Percentiles rank a stretch among this genome's conserved stretches.
Evolutionary conservation across 495 filamentous ascomycete genomes (phyloP).

Genomic region (Haplographium delicatum): DNA sequence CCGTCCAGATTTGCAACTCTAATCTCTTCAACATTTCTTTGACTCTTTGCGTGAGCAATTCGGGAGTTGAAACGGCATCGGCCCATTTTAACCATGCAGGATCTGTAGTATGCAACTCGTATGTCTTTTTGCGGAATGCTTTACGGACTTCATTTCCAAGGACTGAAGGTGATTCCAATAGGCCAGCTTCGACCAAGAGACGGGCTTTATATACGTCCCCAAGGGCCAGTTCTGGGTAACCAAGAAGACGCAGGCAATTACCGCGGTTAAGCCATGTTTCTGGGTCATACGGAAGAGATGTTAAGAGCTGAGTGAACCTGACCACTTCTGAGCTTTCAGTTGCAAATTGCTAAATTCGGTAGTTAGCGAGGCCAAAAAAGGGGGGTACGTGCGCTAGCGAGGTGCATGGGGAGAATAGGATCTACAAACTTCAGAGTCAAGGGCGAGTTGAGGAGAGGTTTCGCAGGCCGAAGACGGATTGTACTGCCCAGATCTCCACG

Average conservation of each 20-base stretch:
- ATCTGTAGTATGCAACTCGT: slow-evolving; percentile 15
- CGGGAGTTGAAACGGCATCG: slow-evolving; percentile 6
- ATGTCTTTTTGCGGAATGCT: slow-evolving; percentile 11
- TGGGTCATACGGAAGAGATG: slow-evolving; percentile 10
- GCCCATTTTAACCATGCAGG: slow-evolving; percentile 13
- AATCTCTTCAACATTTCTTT: slow-evolving; percentile 19
- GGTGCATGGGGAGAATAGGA: background rate
- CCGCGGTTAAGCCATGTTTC: slow-evolving; percentile 17
- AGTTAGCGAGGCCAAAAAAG: slow-evolving; percentile 8
- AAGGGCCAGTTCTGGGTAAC: slow-evolving; percentile 9
- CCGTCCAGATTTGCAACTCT: slow-evolving; percentile 19
- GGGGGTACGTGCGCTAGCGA: background rate
- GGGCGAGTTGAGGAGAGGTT: background rate
- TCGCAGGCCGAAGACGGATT: slow-evolving; percentile 13
- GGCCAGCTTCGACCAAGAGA: slow-evolving; percentile 11
- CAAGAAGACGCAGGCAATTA: slow-evolving; percentile 9
- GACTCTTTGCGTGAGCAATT: slow-evolving; percentile 1
- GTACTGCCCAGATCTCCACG: slow-evolving; percentile 9
- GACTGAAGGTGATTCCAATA: background rate
- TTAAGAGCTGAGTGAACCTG: slow-evolving; percentile 6
- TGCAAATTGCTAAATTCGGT: slow-evolving; percentile 5
- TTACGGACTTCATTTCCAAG: slow-evolving; percentile 11
- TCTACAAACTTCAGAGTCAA: slow-evolving; percentile 10
- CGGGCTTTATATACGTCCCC: slow-evolving; percentile 16
- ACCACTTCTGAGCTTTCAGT: slow-evolving; percentile 9